Base-by-base conservation (phyloP, 2,329 filamentous ascomycete genomes). In the Amphichorda felina region DNA sequence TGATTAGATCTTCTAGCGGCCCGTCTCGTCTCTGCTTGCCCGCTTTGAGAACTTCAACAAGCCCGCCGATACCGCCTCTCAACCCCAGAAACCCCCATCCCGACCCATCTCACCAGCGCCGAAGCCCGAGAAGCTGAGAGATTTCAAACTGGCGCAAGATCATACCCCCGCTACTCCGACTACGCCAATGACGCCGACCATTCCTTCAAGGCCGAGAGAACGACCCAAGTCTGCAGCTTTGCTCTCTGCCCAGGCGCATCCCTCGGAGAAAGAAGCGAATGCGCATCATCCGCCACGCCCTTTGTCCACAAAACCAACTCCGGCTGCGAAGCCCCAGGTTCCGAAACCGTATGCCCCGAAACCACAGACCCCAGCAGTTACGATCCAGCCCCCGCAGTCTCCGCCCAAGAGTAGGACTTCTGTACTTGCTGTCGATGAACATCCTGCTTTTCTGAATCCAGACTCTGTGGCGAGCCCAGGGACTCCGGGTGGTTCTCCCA, bases 1-100 rank as follows among this genome's bases (percentile, higher is more conserved):
- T 42, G 32, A 15, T 34, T 22, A 5, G 19, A 8, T 10, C 33
- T 17, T 19, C n/a, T 43, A 86, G 81, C 84, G 79, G 63, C 82
- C 85, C 18, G 83, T 91, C 34, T 91, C 84, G 35, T 88, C 83
- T 35, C 66, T 91, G 41, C 72, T 79, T 41, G 84, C 82, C 43
- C 79, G 82, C 48, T 91, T 89, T 55, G 84, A 91, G 64, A 85
- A 80, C 51, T 76, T 89, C 46, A 51, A 49, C 41, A 49, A 45
- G 36, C 40, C 42, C 35, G 43, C 41, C 15, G 39, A 40, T 24
- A 33, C 34, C 36, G 43, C 48, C 36, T 18, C 40, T 6, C 21
- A 6, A 11, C 30, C 44, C 29, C 39, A 28, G 15, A 38, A 47
- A 33, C 43, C 49, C 33, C 43, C 50, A 14, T 47, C 51, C 33